Evolutionary conservation across 352 stramenopile species (phyloP), one percentile per base, ranked within the genome.

Genomic region (Pythium phragmitis): DNA sequence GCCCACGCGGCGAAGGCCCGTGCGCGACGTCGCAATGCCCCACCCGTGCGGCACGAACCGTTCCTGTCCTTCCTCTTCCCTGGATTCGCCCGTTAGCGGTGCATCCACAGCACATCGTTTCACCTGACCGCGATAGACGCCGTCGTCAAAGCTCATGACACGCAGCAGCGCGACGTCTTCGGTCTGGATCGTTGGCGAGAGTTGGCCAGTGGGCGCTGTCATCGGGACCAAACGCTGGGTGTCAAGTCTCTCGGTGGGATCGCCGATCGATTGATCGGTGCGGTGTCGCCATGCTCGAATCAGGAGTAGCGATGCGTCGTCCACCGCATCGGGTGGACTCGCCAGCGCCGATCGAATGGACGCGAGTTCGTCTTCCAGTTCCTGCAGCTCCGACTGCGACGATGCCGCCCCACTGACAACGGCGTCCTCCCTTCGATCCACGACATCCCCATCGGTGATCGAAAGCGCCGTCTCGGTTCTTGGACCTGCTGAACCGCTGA

Each of bases 11-110:
- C 55, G 68, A 42, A 71, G 64, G 8, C 72, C 74, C 23, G 65
- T 63, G 17, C 43, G 26, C 28, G 62, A 74, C 17, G 68, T 79
- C 53, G 74, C 65, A 19, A 86, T 72, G 17, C 80, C 80, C 47
- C 70, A 74, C 1, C 80, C 76, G 42, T 89, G 76, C 12, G 69
- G 69, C 1, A 72, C 48, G 17, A 67, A 51, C 21, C 37, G 55
- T 34, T 51, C 39, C 5, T 21, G 14, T 34, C 3, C 45, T 12
- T 3, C 36, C 34, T 46, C 17, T 30, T 7, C 16, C 33, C 36
- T 19, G 30, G 19, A 9, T 9, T 23, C 34, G 0, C n/a, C 26
- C 14, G 17, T 12, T n/a, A 39, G 7, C 8, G 48, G 1, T 11
- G 28, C n/a, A 21, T 54, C 57, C 8, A 57, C 12, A 17, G 33